Base-by-base conservation (phyloP, 371 early-diverging fungal species). In the Phascolomyces articulosus region DNA sequence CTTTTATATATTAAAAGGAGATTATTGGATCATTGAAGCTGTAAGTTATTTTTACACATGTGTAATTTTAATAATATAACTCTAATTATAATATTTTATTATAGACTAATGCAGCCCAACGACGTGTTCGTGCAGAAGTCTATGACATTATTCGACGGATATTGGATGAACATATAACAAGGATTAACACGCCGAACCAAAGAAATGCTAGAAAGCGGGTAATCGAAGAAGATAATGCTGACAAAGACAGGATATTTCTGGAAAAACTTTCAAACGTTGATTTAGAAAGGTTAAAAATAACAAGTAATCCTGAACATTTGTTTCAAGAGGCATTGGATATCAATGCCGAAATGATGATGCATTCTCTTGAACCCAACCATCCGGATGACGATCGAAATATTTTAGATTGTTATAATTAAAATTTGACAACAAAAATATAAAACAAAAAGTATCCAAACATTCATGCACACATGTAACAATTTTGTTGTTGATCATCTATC, bases 11-110 rank as follows among this genome's bases (percentile, higher is more conserved):
- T 69, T 85, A 31, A 55, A 75, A 15, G 80, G 84, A 10, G 85
- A 81, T 26, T 48, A 78, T 58, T 66, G 85, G 40, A 59, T 87
- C n/a, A 61, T 81, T 1, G 83, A 84, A n/a, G 84, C 86, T 15
- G 79, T 79, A 64, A 64, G 66, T 48, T 3, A 28, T 61, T 24
- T 18, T 34, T 40, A 55, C 38, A 10, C 11, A 55, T 16, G 38
- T 20, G 28, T 8, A 26, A 49, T 64, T 23, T 15, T n/a, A 44
- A 18, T n/a, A 44, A 34, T 34, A 16, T 38, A 9, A 38, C 6
- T 38, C 13, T 38, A 38, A 38, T 9, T 38, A 9, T 34, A 34
- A 34, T 34, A 34, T 34, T 34, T 34, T 34, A 44, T n/a, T 3
- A 0, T 64, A 77, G 78, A 65, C 67, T 1, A 66, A 28, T 2